phyloP scores from a whole-genome alignment of 192 early-diverging fungal genomes.

The Coemansia javaensis region DNA sequence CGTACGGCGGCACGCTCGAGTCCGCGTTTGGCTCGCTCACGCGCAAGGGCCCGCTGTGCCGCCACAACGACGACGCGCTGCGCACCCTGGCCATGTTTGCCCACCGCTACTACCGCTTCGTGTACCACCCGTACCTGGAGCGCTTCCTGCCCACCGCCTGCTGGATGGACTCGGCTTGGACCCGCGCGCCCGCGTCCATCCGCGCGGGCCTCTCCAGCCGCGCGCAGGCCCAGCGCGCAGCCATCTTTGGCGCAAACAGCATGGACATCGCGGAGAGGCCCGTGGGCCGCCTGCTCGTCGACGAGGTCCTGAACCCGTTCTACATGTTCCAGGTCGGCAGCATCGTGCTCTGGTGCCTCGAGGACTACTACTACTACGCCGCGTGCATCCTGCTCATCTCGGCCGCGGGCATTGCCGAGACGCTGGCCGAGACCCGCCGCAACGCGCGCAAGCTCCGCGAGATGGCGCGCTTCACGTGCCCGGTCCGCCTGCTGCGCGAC shows the following conservation, averaged over 20 bases:
- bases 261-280: constrained; percentile 71
- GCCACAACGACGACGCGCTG: constrained; percentile 37
- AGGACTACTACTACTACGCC: constrained; percentile 96
- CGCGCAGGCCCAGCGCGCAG: constrained; percentile 53
- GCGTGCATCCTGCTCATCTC: constrained; percentile 88
- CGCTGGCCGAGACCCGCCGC: constrained; percentile 73
- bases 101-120: constrained; percentile 51
- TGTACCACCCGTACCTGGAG: constrained; percentile 46
- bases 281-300: constrained; percentile 54
- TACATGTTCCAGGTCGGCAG: constrained; percentile 78
- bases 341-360: constrained; percentile 75
- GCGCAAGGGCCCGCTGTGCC: constrained; percentile 20
- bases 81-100: constrained; percentile 35
- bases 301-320: constrained; percentile 78
- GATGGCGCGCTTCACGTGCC: constrained; percentile 85
- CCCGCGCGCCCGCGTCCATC: constrained; percentile 22
- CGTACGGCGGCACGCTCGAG: constrained; percentile 62
- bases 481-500: constrained; percentile 67
- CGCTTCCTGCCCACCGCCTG: constrained; percentile 44
- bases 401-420: constrained; percentile 66
- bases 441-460: constrained; percentile 67
- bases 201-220: constrained; percentile 54
- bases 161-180: constrained; percentile 51
- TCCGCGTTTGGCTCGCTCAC: constrained; percentile 59
- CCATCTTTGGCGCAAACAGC: constrained; percentile 68